Evolutionary conservation across 2,329 filamentous ascomycete species (phyloP), one percentile per base, ranked within the genome.

Genomic region (Orbilia oligospora): DNA sequence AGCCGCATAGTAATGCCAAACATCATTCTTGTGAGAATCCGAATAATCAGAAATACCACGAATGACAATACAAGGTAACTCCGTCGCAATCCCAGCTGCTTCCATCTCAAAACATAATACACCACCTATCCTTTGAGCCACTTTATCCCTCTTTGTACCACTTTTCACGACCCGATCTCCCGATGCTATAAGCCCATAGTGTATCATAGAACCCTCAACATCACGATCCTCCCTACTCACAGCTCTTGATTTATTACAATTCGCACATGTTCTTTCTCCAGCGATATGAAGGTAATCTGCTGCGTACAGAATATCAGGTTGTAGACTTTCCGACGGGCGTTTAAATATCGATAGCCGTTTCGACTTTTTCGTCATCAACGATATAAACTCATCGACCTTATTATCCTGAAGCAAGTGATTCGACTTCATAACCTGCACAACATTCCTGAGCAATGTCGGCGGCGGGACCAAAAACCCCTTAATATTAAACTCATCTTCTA

Each of bases 1-100:
- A 0, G 81, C 80, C 0, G 81, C 80, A 27, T 79, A 82, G 4
- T 36, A 10, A 1, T 81, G 76, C 80, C 81, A 82, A 3, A 16
- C 6, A 16, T 82, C 70, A 49, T 81, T 82, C 58, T 82, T 82
- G 30, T 82, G 80, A 3, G 81, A 80, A 27, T 82, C 80, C 1
- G 79, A 71, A 46, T 82, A 81, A 44, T 82, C 70, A 8, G 71
- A 81, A 10, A 82, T 81, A 10, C 81, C 81, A 9, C 71, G 33
- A 70, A 80, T 30, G 20, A 63, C 53, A n/a, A 63, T 51, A 16
- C 51, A 75, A 16, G 63, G 51, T 20, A 51, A 53, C 22, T 66
- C 61, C 4, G 48, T 66, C 5, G 49, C 38, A 24, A 72, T 20
- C 8, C 69, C 69, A n/a, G 81, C 81, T 0, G 81, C 81, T 46